Conservation (phyloP, 2,329 filamentous ascomycete species). For the Colletotrichum sp. region DNA sequence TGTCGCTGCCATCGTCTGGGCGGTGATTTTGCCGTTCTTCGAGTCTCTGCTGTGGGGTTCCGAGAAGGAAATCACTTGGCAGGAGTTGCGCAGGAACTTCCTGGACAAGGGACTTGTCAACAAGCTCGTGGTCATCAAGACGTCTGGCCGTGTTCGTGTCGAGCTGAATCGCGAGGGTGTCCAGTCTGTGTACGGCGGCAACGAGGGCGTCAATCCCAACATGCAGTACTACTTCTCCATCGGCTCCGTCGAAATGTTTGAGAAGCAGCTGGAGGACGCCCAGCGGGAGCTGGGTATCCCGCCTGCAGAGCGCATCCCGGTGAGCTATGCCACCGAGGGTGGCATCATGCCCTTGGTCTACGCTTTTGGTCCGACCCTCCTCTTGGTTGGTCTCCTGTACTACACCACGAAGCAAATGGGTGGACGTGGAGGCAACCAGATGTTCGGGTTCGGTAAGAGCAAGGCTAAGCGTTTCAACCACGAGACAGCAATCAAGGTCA, state of each 20-base stretch:
- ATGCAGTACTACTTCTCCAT: conserved; percentile 94
- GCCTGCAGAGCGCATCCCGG: conserved; percentile 85
- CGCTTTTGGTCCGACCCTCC: conserved; percentile 82
- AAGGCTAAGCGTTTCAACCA: conserved; percentile 97
- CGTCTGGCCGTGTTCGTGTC: conserved; percentile 72
- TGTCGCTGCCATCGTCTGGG: conserved; percentile 44
- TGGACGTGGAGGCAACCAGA: conserved; percentile 73
- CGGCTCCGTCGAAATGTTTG: conserved; percentile 91
- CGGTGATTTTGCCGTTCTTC: conserved; percentile 48
- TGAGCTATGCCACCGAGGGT: conserved; percentile 83
- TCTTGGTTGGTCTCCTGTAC: conserved; percentile 83
- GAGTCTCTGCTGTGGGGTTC: conserved; percentile 43
- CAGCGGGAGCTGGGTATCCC: conserved; percentile 90
- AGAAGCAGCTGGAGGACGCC: conserved; percentile 84
- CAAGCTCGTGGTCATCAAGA: conserved; percentile 83
- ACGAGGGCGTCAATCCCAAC: conserved; percentile 67
- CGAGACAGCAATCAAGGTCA: conserved; percentile 94
- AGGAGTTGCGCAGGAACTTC: conserved; percentile 93
- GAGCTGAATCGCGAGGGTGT: conserved; percentile 79
- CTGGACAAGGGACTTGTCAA: conserved; percentile 95
- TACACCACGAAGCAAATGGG: conserved; percentile 80
- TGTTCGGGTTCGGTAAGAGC: conserved; percentile 96
- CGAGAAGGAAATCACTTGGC: conserved; percentile 88
- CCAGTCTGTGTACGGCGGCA: conserved; percentile 74
- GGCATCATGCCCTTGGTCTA: conserved; percentile 76